Percentiles rank a stretch among this genome's conserved stretches.
Conservation (phyloP, 257 asterid species). For the Nicotiana paniculata region DNA sequence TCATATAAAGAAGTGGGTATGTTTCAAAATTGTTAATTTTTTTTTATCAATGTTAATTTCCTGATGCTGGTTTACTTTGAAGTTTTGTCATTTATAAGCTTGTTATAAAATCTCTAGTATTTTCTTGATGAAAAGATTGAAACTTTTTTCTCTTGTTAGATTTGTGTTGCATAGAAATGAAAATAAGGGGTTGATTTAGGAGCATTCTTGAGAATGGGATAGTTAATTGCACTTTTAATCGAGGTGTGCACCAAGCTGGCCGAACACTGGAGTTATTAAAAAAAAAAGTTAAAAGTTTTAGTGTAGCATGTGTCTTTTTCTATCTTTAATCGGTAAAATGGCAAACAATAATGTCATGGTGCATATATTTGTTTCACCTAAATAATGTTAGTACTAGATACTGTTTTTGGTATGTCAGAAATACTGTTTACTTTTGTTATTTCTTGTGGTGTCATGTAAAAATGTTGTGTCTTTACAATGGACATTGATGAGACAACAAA, state of each 20-base stretch:
- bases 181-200: neutral
- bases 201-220: neutral
- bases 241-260: too few relatives aligned
- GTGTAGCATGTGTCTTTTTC: neutral
- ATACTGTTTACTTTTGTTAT: neutral
- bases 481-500: neutral
- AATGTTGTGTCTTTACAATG: neutral
- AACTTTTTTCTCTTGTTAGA: neutral
- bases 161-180: neutral
- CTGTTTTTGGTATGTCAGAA: neutral
- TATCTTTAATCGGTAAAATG: neutral
- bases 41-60: constrained; percentile 2
- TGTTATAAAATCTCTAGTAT: neutral
- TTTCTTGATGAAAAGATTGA: neutral
- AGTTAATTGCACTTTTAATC: neutral
- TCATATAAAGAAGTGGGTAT: constrained; percentile 35
- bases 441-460: neutral
- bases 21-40: constrained; percentile 8
- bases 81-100: neutral
- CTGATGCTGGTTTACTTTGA: neutral
- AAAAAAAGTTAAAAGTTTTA: too few relatives aligned
- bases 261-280: too few relatives aligned
- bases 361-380: neutral
- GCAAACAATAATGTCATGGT: neutral
- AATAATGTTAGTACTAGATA: neutral